Conservation (phyloP, 306 rosid genomes). For the Inga oerstediana region DNA sequence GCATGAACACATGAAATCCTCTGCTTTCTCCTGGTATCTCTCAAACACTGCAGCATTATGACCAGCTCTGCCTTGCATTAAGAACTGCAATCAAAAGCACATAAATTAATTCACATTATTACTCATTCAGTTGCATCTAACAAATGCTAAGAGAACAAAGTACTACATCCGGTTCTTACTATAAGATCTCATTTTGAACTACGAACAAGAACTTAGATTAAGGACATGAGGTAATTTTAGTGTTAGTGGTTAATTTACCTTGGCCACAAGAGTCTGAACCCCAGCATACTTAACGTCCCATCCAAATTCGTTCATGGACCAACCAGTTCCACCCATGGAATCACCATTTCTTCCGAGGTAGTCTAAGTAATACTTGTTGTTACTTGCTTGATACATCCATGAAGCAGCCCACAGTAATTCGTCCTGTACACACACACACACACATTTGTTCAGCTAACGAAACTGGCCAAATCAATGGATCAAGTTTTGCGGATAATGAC, state of each 20-base stretch:
- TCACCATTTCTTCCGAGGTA: slow-evolving; percentile 85
- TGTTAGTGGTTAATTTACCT: slow-evolving; percentile 39
- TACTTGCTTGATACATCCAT: slow-evolving; percentile 90
- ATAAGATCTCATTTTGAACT: too few relatives aligned
- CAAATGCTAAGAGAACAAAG: too few relatives aligned
- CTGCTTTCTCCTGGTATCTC: slow-evolving; percentile 72
- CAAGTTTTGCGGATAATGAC: background rate
- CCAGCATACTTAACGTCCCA: slow-evolving; percentile 98
- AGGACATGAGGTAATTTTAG: too few relatives aligned
- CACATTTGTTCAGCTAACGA: background rate
- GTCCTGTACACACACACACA: slow-evolving; percentile 48
- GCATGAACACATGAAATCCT: slow-evolving; percentile 81
- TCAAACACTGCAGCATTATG: slow-evolving; percentile 63
- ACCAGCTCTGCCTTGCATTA: slow-evolving; percentile 89
- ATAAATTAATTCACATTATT: background rate
- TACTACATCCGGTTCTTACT: too few relatives aligned
- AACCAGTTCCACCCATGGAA: slow-evolving; percentile 91
- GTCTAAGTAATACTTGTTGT: slow-evolving; percentile 72
- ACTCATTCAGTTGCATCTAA: too few relatives aligned
- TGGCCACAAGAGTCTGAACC: slow-evolving; percentile 84
- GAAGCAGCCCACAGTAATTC: slow-evolving; percentile 99
- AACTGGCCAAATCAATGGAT: background rate
- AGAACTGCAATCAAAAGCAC: slow-evolving; percentile 50
- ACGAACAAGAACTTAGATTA: too few relatives aligned
- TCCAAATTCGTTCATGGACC: slow-evolving; percentile 88